Conservation (phyloP, 2,329 filamentous ascomycete genomes). For the Podosphaera aphanis region DNA sequence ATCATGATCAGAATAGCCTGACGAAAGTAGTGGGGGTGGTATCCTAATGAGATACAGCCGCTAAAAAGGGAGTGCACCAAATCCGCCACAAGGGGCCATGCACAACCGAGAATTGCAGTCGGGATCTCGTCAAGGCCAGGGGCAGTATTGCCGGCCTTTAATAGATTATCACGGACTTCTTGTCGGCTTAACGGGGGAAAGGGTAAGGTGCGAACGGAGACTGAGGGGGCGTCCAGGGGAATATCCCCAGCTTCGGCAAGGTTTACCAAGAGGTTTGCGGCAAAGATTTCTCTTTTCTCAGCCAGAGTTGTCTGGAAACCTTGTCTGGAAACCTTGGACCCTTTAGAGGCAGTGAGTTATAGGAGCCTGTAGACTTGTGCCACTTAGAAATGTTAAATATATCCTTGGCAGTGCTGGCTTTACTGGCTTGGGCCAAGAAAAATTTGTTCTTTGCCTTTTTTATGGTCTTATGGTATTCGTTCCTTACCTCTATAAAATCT, state of each 20-base stretch:
- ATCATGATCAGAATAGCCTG: background rate
- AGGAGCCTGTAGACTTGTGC: background rate
- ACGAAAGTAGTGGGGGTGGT: background rate
- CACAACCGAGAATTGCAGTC: background rate
- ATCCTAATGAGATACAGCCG: background rate
- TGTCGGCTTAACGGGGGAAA: background rate
- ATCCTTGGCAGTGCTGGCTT: constrained; percentile 1
- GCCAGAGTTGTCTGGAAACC: background rate
- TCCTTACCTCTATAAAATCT: background rate
- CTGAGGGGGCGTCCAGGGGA: background rate
- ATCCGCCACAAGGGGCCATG: background rate
- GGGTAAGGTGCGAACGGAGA: background rate
- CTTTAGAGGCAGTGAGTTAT: background rate
- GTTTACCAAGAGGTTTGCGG: background rate
- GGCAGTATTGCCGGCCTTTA: background rate
- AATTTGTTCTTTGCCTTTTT: background rate
- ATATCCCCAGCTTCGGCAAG: background rate
- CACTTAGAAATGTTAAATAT: background rate
- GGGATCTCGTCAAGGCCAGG: background rate
- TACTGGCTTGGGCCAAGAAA: background rate
- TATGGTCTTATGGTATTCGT: background rate
- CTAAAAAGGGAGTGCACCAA: background rate
- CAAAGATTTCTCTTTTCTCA: background rate
- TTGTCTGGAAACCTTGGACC: background rate
- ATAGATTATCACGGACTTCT: background rate